These are phyloP conservation scores for Kuraishia ogatae DNA, from an alignment of 805 yeast species.

Conservation along the genomic window DNA sequence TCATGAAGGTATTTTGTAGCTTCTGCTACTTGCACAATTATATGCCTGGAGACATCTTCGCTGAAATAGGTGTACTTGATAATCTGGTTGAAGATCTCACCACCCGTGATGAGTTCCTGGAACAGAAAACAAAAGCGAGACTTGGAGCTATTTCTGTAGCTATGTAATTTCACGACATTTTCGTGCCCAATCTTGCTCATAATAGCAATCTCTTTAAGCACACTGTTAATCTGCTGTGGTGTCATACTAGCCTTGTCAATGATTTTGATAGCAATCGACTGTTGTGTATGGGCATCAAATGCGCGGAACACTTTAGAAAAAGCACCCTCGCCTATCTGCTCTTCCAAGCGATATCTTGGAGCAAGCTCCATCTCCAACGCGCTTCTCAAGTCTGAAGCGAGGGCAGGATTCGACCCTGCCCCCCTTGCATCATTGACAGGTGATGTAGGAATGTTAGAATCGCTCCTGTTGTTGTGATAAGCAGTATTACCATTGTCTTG, in stretches of 20 bases:
- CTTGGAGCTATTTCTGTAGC: conserved; percentile 39
- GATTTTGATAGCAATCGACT: conserved; percentile 63
- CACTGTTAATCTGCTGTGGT: conserved; percentile 42
- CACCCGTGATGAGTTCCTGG: conserved; percentile 65
- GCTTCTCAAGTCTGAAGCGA: background rate
- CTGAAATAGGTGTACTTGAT: conserved; percentile 70
- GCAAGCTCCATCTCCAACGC: conserved; percentile 13
- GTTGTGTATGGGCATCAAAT: conserved; percentile 30
- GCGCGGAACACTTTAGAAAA: conserved; percentile 82
- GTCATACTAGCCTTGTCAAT: conserved; percentile 54
- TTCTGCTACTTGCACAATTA: conserved; percentile 61
- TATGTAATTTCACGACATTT: conserved; percentile 49
- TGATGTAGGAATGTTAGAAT: background rate
- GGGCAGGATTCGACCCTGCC: background rate
- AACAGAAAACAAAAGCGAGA: conserved; percentile 49
- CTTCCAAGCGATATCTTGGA: conserved; percentile 16
- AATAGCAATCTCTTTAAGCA: conserved; percentile 63
- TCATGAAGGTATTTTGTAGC: conserved; percentile 68
- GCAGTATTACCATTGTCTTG: background rate
- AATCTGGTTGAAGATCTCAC: conserved; percentile 75
- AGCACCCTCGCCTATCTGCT: conserved; percentile 74
- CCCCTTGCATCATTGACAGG: background rate
- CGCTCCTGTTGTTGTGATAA: background rate
- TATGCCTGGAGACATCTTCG: conserved; percentile 65
- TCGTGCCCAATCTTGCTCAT: conserved; percentile 58